These are phyloP conservation scores for Colletotrichum truncatum DNA, from an alignment of 2,329 filamentous ascomycete genomes.

Conservation along the genomic window DNA sequence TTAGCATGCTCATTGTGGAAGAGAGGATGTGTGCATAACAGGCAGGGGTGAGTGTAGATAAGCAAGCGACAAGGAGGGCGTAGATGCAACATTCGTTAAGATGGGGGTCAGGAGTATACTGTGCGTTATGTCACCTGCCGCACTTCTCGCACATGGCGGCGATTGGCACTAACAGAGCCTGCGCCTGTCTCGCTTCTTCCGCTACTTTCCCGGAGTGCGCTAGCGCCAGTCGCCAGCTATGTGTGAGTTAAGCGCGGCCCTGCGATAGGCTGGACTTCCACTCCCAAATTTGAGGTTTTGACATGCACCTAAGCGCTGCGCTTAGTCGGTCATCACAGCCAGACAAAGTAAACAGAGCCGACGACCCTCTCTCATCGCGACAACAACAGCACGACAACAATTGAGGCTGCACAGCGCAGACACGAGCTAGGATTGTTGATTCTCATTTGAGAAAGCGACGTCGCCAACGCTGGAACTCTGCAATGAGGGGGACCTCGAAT, in stretches of 20 bases:
- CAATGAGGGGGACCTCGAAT: conserved; percentile 20
- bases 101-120: conserved; percentile 1
- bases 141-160: background rate
- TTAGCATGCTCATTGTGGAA: background rate
- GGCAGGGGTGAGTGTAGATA: conserved; percentile 17
- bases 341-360: conserved; percentile 29
- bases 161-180: background rate
- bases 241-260: conserved; percentile 23
- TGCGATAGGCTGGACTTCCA: conserved; percentile 18
- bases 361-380: conserved; percentile 3
- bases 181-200: conserved; percentile 22
- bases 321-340: conserved; percentile 22
- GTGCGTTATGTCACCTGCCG: fast-evolving
- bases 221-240: conserved; percentile 14
- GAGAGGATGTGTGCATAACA: background rate
- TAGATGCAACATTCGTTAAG: background rate
- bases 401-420: background rate
- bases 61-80: background rate
- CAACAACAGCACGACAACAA: background rate
- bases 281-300: conserved; percentile 8
- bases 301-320: conserved; percentile 28
- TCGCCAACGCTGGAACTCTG: background rate
- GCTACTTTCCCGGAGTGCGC: background rate
- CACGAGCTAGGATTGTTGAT: background rate
- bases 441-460: background rate